These are phyloP conservation scores for Patellifolia procumbens DNA, from an alignment of 179 eudicot species.

Conservation along the genomic window DNA sequence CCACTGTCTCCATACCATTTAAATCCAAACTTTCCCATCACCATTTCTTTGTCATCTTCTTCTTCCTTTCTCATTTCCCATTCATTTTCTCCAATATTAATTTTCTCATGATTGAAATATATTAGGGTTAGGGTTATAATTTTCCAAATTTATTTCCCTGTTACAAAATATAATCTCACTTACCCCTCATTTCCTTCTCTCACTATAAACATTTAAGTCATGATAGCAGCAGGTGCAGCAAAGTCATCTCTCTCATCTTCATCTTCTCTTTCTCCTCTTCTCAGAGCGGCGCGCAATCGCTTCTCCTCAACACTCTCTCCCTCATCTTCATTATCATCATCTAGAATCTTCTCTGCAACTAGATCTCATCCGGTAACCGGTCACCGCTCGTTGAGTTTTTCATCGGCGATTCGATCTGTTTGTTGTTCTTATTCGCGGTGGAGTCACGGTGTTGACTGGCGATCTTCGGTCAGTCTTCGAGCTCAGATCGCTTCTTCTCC, in stretches of 20 bases:
- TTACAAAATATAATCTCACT: neutral
- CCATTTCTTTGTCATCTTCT: neutral
- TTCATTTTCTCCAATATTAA: neutral
- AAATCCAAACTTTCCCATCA: too few relatives aligned
- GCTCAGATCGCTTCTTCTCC: constrained; percentile 53
- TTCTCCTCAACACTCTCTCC: constrained; percentile 23
- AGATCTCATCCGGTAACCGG: constrained; percentile 32
- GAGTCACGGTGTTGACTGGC: constrained; percentile 62
- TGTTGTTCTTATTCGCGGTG: constrained; percentile 45
- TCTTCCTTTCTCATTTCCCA: neutral
- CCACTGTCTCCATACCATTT: neutral
- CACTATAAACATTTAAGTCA: constrained; percentile 18
- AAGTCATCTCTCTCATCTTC: constrained; percentile 15
- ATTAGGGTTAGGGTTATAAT: neutral
- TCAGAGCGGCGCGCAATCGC: constrained; percentile 34
- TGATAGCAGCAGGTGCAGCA: constrained; percentile 34
- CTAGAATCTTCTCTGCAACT: constrained; percentile 29
- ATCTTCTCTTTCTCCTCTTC: constrained; percentile 22
- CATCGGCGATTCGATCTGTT: constrained; percentile 46
- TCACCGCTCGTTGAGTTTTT: constrained; percentile 34
- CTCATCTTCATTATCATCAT: constrained; percentile 19
- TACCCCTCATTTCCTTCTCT: neutral
- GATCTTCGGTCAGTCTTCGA: constrained; percentile 50
- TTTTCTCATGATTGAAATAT: neutral
- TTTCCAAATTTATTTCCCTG: neutral